Evolutionary conservation across 2,329 filamentous ascomycete genomes (phyloP), one percentile per base, ranked within the genome.

Genomic region (Fusarium poae): DNA sequence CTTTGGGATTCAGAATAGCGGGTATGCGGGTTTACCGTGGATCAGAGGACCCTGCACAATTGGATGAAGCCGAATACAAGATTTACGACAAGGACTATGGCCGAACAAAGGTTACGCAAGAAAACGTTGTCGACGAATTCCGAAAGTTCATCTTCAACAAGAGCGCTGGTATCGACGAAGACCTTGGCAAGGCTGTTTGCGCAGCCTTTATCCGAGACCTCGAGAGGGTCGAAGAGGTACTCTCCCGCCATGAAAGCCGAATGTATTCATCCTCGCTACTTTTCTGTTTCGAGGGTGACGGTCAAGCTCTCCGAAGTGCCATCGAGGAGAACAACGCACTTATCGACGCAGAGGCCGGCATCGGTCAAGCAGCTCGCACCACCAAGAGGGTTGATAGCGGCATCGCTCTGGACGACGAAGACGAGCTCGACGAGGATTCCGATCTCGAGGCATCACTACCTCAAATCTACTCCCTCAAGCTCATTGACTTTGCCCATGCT

Each of bases 401-500:
- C 67, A 87, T 88, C 68, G 83, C 76, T 60, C 76, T 86, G 70
- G 80, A 80, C 59, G 81, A 82, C 42, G 78, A 82, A 35, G 78
- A 80, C 27, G 79, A 79, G 72, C 76, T 73, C 46, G 82, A 85
- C 4, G 84, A 84, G 6, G 87, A 89, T 3, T 84, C 87, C 15
- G 78, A 78, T 39, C 79, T 82, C 1, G 82, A 83, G 3, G 84
- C 45, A 29, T 65, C 71, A 18, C 64, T 82, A 13, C 91, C 91
- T 0, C 90, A 90, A 72, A 87, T 97, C 43, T 93, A 91, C 74
- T 86, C 89, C 15, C 84, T 97, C 50, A 96, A 95, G 76, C 85
- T 99, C 67, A 99, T 99, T 72, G 96, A 99, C 78, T 99, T 99
- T 84, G 96, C 96, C 2, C 96, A 99, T 79, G 96, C 96, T 13